Conservation (phyloP, 352 stramenopile species). For the Globisporangium uncinulatum region DNA sequence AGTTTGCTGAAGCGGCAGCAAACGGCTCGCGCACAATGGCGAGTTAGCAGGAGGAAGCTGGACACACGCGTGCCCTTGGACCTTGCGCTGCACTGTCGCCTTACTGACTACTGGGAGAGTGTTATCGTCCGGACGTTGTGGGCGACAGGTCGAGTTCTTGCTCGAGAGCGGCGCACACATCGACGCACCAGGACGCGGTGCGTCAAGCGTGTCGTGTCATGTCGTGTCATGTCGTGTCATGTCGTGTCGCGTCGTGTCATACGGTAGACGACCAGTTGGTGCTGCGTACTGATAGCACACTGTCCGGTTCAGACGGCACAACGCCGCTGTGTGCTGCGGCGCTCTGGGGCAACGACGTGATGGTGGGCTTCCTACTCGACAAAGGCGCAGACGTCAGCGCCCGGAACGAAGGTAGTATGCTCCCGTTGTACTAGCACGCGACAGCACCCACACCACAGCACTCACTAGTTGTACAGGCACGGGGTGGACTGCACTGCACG, state of each 20-base stretch:
- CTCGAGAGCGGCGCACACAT: conserved; percentile 47
- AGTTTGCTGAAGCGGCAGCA: conserved; percentile 55
- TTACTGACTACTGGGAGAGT: too few species aligned
- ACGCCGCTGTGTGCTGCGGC: conserved; percentile 54
- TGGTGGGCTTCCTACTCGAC: conserved; percentile 56
- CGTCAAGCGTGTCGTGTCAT: too few species aligned
- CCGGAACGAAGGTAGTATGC: conserved; percentile 42
- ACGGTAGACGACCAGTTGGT: too few species aligned
- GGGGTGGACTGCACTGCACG: conserved; percentile 58
- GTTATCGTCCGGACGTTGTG: too few species aligned
- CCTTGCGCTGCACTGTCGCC: neutral
- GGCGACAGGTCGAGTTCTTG: conserved; percentile 51
- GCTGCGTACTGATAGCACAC: neutral
- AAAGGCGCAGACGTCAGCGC: conserved; percentile 44
- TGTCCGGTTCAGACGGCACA: conserved; percentile 36
- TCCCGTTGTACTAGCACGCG: neutral
- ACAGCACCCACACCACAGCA: too few species aligned
- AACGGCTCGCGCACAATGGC: conserved; percentile 61
- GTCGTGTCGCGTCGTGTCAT: too few species aligned
- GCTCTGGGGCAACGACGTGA: conserved; percentile 58
- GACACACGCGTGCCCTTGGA: too few species aligned
- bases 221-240: too few species aligned
- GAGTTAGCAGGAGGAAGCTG: neutral
- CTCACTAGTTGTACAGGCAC: conserved; percentile 27
- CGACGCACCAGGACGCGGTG: conserved; percentile 43